Evolutionary conservation across 2,329 filamentous ascomycete genomes (phyloP).

Genomic region (Aspergillus texensis): DNA sequence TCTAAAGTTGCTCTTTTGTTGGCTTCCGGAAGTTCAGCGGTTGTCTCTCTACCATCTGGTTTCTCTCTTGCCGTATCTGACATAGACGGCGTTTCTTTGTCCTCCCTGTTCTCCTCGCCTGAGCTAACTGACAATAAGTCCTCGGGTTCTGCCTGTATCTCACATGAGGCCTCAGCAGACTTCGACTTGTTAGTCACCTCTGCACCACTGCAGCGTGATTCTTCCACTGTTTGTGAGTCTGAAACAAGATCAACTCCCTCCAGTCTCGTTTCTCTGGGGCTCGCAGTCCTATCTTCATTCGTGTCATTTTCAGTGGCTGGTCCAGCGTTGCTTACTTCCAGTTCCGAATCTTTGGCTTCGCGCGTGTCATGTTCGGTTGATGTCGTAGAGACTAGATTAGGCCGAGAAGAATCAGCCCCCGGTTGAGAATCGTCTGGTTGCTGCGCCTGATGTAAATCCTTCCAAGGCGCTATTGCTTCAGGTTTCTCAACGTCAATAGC

Average conservation of each 20-base stretch:
- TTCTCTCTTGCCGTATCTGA: conserved; percentile 9
- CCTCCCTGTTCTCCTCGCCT: conserved; percentile 33
- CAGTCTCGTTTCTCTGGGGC: background rate
- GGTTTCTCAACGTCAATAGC: conserved; percentile 1
- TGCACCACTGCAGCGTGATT: background rate
- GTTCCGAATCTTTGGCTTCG: background rate
- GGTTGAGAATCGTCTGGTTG: conserved; percentile 1
- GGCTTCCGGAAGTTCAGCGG: background rate
- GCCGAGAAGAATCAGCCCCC: background rate
- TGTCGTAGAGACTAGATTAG: background rate
- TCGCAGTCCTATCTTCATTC: background rate
- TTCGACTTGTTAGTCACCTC: conserved; percentile 1
- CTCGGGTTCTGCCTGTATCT: conserved; percentile 10
- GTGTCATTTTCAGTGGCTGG: background rate
- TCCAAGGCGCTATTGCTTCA: conserved; percentile 15
- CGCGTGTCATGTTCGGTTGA: background rate
- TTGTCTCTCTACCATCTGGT: background rate
- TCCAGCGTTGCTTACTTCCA: background rate
- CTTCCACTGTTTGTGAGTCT: background rate
- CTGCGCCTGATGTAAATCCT: conserved; percentile 27
- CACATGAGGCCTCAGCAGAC: background rate
- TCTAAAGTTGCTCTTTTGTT: conserved; percentile 2
- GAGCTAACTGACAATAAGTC: conserved; percentile 10
- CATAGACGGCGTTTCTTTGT: conserved; percentile 24
- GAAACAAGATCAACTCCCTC: background rate